These are phyloP conservation scores for Sicyos edulis DNA, from an alignment of 306 rosid species.

Conservation along the genomic window DNA sequence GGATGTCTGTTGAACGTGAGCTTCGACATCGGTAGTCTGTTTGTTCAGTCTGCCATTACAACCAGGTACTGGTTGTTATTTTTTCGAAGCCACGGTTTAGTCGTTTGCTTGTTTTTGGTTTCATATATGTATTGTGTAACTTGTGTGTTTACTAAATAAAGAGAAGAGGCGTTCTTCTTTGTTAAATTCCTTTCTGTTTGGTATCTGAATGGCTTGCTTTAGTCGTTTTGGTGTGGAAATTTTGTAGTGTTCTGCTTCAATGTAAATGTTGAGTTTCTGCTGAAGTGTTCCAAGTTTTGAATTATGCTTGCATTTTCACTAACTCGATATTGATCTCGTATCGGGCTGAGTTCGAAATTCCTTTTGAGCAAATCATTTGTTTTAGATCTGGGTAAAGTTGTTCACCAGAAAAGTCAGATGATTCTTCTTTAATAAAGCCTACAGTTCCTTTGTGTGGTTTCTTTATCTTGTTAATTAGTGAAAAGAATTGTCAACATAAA, in stretches of 20 bases:
- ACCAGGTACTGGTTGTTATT: not conserved
- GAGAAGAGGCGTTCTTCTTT: not conserved
- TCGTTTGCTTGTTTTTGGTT: not conserved
- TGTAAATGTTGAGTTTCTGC: not conserved
- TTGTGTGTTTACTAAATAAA: slow-evolving; percentile 11
- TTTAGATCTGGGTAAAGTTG: too few relatives aligned
- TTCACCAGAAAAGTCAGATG: too few relatives aligned
- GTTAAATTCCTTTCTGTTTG: not conserved
- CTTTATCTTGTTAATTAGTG: too few relatives aligned
- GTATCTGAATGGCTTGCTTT: not conserved
- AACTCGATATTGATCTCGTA: not conserved
- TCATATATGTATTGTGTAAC: not conserved
- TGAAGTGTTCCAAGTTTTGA: not conserved
- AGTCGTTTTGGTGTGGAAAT: not conserved
- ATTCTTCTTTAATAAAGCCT: too few relatives aligned
- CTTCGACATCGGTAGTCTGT: not conserved
- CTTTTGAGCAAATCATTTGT: too few relatives aligned
- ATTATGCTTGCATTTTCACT: not conserved
- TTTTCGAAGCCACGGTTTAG: not conserved
- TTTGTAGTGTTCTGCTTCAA: not conserved
- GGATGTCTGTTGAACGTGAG: not conserved
- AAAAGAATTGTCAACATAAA: too few relatives aligned
- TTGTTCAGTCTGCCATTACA: not conserved
- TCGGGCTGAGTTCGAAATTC: too few relatives aligned
- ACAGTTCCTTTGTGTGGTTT: too few relatives aligned